These are phyloP conservation scores for Cordia subcordata DNA, from an alignment of 257 asterid species.

Conservation along the genomic window DNA sequence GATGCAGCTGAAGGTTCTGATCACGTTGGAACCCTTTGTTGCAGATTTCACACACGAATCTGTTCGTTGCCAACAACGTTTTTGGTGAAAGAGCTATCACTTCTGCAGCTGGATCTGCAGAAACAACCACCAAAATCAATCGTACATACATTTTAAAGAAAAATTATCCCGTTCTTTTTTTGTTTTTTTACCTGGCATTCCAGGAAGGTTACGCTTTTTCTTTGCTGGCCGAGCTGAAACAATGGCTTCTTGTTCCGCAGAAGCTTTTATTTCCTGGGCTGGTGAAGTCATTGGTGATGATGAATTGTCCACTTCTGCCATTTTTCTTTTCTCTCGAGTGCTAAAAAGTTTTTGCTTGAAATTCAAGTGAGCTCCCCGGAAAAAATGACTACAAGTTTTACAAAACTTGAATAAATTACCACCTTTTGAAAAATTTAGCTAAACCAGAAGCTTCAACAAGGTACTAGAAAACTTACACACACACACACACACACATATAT, in stretches of 20 bases:
- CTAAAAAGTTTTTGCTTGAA: not conserved
- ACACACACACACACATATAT: too few relatives aligned
- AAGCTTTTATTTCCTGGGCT: not conserved
- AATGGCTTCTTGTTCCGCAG: conserved; percentile 20
- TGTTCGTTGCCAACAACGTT: conserved; percentile 67
- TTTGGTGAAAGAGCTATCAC: conserved; percentile 80
- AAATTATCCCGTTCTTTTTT: too few relatives aligned
- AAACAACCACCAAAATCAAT: not conserved
- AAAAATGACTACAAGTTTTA: not conserved
- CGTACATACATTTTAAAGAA: too few relatives aligned
- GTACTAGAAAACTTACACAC: not conserved
- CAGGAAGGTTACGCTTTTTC: conserved; percentile 85
- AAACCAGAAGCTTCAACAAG: not conserved
- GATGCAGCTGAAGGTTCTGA: conserved; percentile 85
- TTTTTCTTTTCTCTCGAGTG: not conserved
- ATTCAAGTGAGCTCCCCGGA: not conserved
- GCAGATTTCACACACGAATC: conserved; percentile 90
- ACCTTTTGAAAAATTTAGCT: not conserved
- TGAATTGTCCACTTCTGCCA: not conserved
- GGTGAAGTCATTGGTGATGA: not conserved
- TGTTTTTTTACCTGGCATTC: conserved; percentile 70
- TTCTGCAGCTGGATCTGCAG: conserved; percentile 86
- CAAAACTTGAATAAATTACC: not conserved
- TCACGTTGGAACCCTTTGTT: conserved; percentile 92
- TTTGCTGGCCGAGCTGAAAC: conserved; percentile 27